Evolutionary conservation across 148 eudicot genomes (phyloP).

Genomic region (Heliamphora exappendiculata): DNA sequence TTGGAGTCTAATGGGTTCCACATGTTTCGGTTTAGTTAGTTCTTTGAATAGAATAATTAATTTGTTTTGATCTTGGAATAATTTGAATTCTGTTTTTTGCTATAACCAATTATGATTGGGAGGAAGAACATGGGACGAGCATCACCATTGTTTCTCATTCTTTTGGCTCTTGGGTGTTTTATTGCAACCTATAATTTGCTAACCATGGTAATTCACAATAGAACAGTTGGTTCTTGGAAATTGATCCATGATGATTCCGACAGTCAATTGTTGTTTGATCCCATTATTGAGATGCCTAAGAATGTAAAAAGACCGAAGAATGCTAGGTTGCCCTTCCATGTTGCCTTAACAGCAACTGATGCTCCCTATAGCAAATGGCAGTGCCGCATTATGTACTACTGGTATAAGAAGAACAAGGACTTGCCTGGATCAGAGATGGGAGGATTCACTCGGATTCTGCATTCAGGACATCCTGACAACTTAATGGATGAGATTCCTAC

Average conservation of each 20-base stretch:
- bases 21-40: background rate
- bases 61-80: background rate
- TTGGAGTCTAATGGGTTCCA: conserved; percentile 6
- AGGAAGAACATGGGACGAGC: conserved; percentile 58
- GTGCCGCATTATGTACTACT: conserved; percentile 94
- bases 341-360: conserved; percentile 92
- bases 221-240: conserved; percentile 21
- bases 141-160: conserved; percentile 49
- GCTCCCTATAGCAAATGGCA: conserved; percentile 97
- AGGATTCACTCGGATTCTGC: conserved; percentile 85
- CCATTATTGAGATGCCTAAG: conserved; percentile 51
- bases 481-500: conserved; percentile 95
- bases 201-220: conserved; percentile 53
- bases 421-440: conserved; percentile 90
- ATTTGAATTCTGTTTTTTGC: conserved; percentile 7
- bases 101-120: conserved; percentile 35
- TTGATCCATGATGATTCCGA: conserved; percentile 16
- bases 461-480: conserved; percentile 77
- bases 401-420: conserved; percentile 80
- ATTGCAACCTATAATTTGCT: conserved; percentile 74
- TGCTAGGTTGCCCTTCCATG: conserved; percentile 52
- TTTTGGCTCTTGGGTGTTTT: conserved; percentile 57
- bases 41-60: background rate
- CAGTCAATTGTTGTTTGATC: conserved; percentile 40
- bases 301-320: conserved; percentile 24